Conservation (phyloP, 2,329 filamentous ascomycete species). For the Stagonosporopsis chrysanthemi region DNA sequence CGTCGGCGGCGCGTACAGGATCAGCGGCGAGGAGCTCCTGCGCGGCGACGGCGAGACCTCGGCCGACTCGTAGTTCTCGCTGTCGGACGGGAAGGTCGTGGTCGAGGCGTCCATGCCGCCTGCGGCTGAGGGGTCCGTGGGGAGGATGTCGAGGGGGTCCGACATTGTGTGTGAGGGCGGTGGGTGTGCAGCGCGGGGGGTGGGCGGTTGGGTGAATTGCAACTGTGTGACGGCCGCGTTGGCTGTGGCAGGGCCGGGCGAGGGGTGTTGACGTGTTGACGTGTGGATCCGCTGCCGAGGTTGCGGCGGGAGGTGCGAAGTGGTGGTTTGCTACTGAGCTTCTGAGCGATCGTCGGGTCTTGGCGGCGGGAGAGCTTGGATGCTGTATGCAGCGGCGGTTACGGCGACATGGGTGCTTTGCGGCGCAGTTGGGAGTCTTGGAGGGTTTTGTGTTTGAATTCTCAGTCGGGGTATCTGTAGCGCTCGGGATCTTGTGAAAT, state of each 20-base stretch:
- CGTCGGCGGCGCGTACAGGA: conserved; percentile 89
- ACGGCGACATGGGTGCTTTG: not conserved
- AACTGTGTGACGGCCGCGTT: not conserved
- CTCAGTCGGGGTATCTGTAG: not conserved
- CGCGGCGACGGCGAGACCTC: conserved; percentile 67
- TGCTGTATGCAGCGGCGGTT: conserved; percentile 1
- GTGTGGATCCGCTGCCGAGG: conserved; percentile 9
- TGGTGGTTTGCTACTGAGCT: conserved; percentile 26
- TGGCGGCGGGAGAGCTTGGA: conserved; percentile 16
- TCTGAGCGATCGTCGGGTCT: conserved; percentile 22
- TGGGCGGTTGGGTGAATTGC: not conserved
- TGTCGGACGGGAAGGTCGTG: conserved; percentile 77
- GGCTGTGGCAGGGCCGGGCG: not conserved
- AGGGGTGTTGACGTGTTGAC: not conserved
- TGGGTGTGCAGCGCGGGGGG: not conserved
- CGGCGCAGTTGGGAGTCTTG: not conserved
- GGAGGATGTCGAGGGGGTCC: conserved; percentile 59
- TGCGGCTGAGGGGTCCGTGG: conserved; percentile 56
- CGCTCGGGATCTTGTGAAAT: not conserved
- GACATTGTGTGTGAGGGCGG: conserved; percentile 24
- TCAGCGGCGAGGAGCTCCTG: conserved; percentile 69
- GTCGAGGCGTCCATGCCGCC: conserved; percentile 63
- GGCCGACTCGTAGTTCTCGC: conserved; percentile 79
- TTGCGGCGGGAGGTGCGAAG: not conserved
- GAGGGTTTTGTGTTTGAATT: no score